Evolutionary conservation across 495 filamentous ascomycete genomes (phyloP), one percentile per base, ranked within the genome.

Genomic region (Pyrenula aspistea): DNA sequence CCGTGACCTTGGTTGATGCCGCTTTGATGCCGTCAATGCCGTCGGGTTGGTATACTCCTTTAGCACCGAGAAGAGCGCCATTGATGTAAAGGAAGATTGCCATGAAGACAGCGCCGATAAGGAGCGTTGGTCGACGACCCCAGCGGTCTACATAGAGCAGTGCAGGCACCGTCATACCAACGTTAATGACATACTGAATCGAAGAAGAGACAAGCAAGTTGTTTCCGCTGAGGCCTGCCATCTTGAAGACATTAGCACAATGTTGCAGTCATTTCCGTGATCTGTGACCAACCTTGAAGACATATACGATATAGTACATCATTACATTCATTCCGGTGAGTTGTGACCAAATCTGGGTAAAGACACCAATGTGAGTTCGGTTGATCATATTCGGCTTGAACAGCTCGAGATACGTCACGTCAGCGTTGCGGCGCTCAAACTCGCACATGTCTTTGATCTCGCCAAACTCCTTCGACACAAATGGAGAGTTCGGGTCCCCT

Each of bases 181-280:
- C 71, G 51, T 82, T 81, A 53, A 83, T 71, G n/a, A 83, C 76
- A 61, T 90, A 92, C 61, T 88, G 84, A 57, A 91, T 88, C 24
- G 77, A 78, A 12, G 83, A 85, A 12, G 85, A 80, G 4, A 85
- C 72, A 11, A 93, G 77, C 36, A 79, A 71, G 54, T 82, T 76
- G 58, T 83, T 73, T 25, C 74, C 74, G 1, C 72, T 74, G 0
- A 85, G 69, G 15, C 85, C 84, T 12, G 85, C 83, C 85, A 87
- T 88, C 22, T 81, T 79, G 60, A 87, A 88, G 59, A 88, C 76
- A 53, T 89, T 81, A 71, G 61, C 81, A 80, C 81, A 89, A 88
- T 85, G 90, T 91, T 12, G 89, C 86, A 64, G 89, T 91, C 84
- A 89, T 89, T 12, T 87, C 88, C 0, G 86, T 88, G 20, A 92